Conservation (phyloP, 2,329 filamentous ascomycete genomes). For the Colletotrichum sp. region DNA sequence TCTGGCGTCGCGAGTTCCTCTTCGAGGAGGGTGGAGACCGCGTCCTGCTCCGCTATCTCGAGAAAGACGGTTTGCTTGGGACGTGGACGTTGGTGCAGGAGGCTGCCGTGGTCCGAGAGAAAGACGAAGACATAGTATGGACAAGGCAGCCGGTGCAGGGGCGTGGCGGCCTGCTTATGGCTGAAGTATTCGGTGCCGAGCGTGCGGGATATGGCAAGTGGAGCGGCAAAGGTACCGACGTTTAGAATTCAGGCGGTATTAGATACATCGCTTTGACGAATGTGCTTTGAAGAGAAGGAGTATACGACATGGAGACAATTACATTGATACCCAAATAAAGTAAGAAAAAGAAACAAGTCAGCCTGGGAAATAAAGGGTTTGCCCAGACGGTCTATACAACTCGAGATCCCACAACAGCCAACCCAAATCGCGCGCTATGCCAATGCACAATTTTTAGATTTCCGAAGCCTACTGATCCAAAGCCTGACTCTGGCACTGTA, state of each 20-base stretch:
- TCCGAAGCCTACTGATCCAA: slow-evolving; percentile 14
- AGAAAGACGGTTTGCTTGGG: slow-evolving; percentile 27
- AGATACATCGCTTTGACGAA: background rate
- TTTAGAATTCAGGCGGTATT: background rate
- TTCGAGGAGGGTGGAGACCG: slow-evolving; percentile 39
- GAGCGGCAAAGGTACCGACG: background rate
- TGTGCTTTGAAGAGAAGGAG: background rate
- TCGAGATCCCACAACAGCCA: background rate
- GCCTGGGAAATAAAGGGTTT: background rate
- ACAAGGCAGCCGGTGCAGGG: slow-evolving; percentile 37
- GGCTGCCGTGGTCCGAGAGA: slow-evolving; percentile 32
- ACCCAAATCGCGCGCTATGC: background rate
- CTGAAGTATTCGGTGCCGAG: background rate
- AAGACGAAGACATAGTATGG: slow-evolving; percentile 35
- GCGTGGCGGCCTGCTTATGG: slow-evolving; percentile 19
- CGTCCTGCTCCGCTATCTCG: slow-evolving; percentile 33
- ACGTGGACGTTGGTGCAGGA: slow-evolving; percentile 44
- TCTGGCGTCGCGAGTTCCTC: slow-evolving; percentile 36
- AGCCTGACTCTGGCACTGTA: slow-evolving; percentile 22
- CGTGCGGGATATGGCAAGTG: too few relatives aligned
- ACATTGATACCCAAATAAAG: background rate
- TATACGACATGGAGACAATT: background rate
- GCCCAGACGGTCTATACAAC: background rate
- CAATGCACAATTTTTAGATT: background rate
- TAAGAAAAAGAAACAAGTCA: background rate